phyloP scores from a whole-genome alignment of 352 stramenopile genomes.

The Thalassiosira hispida region DNA sequence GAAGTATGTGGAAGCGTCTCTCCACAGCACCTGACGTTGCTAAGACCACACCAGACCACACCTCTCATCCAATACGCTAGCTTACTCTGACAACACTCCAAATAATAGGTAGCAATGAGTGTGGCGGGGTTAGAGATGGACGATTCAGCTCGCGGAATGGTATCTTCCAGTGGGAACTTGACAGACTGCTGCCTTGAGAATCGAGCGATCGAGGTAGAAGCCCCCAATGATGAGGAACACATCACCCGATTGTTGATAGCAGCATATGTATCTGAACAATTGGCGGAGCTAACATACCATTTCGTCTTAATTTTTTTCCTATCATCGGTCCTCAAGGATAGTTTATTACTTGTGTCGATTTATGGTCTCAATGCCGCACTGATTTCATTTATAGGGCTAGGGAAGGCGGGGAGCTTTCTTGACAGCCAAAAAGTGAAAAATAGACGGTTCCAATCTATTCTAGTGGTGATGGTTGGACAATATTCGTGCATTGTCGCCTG shows the following conservation, averaged over 20 bases:
- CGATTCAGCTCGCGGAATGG: too few species aligned
- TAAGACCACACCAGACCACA: too few species aligned
- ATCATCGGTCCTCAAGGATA: background rate
- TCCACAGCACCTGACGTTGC: too few species aligned
- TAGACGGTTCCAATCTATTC: conserved; percentile 7
- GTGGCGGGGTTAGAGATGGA: too few species aligned
- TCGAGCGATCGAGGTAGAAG: too few species aligned
- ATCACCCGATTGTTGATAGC: background rate
- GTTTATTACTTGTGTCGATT: conserved; percentile 4
- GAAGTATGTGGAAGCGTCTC: too few species aligned
- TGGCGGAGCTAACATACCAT: background rate
- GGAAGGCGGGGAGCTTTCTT: background rate
- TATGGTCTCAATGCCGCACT: background rate
- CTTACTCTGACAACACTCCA: too few species aligned
- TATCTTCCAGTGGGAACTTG: too few species aligned
- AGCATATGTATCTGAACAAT: background rate
- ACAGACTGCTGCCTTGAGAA: too few species aligned
- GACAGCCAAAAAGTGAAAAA: background rate
- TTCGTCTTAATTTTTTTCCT: conserved; percentile 14
- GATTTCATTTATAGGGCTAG: background rate
- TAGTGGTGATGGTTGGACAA: background rate
- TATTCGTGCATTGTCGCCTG: conserved; percentile 1
- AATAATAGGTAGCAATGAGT: too few species aligned
- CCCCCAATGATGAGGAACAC: background rate
- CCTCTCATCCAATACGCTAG: too few species aligned